Percentiles rank a stretch among this genome's conserved stretches.
phyloP scores from a whole-genome alignment of 805 yeast genomes.

The Kluyveromyces siamensis region DNA sequence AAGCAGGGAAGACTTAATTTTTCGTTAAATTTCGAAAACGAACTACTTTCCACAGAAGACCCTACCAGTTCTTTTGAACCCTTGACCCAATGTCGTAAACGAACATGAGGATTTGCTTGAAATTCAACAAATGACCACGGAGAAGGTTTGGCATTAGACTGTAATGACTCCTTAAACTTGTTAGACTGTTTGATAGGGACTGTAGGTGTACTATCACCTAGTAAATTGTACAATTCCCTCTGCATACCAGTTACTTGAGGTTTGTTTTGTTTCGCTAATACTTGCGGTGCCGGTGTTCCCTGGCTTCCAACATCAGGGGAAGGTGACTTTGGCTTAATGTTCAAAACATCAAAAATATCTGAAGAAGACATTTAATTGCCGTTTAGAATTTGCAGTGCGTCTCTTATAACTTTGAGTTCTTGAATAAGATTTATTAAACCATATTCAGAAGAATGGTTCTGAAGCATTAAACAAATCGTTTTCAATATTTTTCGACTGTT shows the following conservation, averaged over 20 bases:
- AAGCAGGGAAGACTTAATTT: constrained; percentile 62
- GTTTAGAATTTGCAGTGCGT: neutral
- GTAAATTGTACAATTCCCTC: constrained; percentile 75
- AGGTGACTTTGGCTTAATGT: constrained; percentile 39
- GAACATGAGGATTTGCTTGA: constrained; percentile 45
- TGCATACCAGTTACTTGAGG: constrained; percentile 59
- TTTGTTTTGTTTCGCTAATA: constrained; percentile 9
- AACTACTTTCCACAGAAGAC: constrained; percentile 33
- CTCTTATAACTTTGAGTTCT: neutral
- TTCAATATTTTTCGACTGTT: neutral
- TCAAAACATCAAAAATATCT: constrained; percentile 71
- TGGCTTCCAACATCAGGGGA: constrained; percentile 10
- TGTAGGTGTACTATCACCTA: constrained; percentile 92
- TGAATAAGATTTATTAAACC: too few species aligned
- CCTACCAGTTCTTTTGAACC: constrained; percentile 44
- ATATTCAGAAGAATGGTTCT: too few species aligned
- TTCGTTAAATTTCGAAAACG: constrained; percentile 68
- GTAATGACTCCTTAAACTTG: constrained; percentile 56
- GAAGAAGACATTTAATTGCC: constrained; percentile 31
- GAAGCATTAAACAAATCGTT: neutral
- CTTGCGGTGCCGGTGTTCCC: constrained; percentile 4
- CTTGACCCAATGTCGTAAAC: constrained; percentile 78
- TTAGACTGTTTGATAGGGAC: constrained; percentile 43
- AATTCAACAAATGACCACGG: constrained; percentile 77
- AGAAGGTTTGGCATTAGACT: constrained; percentile 52